These are phyloP conservation scores for Colletotrichum sp. DNA, from an alignment of 2,329 filamentous ascomycete species.

Conservation along the genomic window DNA sequence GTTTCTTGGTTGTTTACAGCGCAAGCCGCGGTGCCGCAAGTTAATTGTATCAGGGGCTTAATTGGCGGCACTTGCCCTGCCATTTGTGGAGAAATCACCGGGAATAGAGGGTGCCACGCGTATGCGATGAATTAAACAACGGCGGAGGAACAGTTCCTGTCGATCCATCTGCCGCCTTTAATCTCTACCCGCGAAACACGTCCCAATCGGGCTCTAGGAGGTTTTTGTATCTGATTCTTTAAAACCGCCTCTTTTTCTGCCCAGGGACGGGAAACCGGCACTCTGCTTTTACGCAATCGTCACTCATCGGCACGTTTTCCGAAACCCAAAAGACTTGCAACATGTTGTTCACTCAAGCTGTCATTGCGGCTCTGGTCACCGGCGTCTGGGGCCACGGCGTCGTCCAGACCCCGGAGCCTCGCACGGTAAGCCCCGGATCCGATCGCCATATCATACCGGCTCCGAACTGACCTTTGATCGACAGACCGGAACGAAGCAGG, in stretches of 20 bases:
- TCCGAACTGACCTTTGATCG: not conserved
- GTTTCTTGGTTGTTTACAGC: not conserved
- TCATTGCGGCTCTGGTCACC: slow-evolving; percentile 4
- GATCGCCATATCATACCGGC: not conserved
- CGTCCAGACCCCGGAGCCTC: slow-evolving; percentile 10
- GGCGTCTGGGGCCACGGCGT: slow-evolving; percentile 10
- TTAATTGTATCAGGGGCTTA: not conserved
- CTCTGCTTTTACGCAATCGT: not conserved
- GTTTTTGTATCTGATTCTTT: not conserved
- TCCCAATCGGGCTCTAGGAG: not conserved
- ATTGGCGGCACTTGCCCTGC: not conserved
- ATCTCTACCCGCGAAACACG: not conserved
- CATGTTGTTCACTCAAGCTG: slow-evolving; percentile 6
- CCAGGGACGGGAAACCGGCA: not conserved
- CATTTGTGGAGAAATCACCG: not conserved
- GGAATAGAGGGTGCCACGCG: not conserved
- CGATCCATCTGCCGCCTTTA: slow-evolving; percentile 9
- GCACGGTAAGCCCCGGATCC: not conserved
- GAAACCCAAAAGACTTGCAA: not conserved
- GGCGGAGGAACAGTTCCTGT: not conserved
- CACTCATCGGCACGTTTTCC: not conserved
- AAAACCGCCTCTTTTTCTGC: not conserved
- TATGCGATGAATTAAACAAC: not conserved
- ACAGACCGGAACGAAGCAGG: slow-evolving; percentile 28
- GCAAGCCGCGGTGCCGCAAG: not conserved